These are phyloP conservation scores for Thelonectria olida DNA, from an alignment of 2,329 filamentous ascomycete species.

Conservation along the genomic window DNA sequence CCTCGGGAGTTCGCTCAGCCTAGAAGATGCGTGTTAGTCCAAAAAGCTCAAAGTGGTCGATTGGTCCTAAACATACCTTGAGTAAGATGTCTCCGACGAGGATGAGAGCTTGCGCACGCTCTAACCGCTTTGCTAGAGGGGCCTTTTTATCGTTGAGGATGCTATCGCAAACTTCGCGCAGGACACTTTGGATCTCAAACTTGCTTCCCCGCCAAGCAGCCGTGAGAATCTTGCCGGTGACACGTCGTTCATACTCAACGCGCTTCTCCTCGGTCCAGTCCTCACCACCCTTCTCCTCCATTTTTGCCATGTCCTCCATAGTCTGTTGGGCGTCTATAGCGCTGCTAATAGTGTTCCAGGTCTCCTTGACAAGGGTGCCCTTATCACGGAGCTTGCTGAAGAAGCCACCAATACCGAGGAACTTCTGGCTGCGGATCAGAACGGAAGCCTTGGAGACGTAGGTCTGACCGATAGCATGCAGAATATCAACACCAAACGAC, in stretches of 20 bases:
- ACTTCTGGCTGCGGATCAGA: conserved; percentile 94
- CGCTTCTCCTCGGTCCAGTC: conserved; percentile 99
- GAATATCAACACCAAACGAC: conserved; percentile 94
- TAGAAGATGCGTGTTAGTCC: conserved; percentile 47
- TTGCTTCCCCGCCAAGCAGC: conserved; percentile 96
- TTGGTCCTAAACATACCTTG: conserved; percentile 67
- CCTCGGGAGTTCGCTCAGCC: conserved; percentile 89
- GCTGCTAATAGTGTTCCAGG: conserved; percentile 96
- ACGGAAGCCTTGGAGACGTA: conserved; percentile 89
- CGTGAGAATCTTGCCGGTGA: conserved; percentile 97
- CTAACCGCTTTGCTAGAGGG: conserved; percentile 82
- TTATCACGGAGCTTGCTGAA: conserved; percentile 95
- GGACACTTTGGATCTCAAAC: conserved; percentile 96
- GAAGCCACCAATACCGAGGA: conserved; percentile 95
- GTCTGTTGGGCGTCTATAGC: conserved; percentile 98
- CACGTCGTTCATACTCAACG: conserved; percentile 91
- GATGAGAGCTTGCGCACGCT: conserved; percentile 89
- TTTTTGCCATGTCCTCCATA: conserved; percentile 98
- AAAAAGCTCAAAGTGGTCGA: neutral
- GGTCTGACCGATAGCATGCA: conserved; percentile 92
- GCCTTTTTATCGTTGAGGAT: conserved; percentile 84
- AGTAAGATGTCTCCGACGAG: conserved; percentile 89
- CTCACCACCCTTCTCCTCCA: conserved; percentile 93
- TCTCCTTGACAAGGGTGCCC: conserved; percentile 95
- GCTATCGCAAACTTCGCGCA: conserved; percentile 92